Percentiles rank a stretch among this genome's conserved stretches.
Evolutionary conservation across 2,329 filamentous ascomycete species (phyloP).

Genomic region (Botrytis squamosa): DNA sequence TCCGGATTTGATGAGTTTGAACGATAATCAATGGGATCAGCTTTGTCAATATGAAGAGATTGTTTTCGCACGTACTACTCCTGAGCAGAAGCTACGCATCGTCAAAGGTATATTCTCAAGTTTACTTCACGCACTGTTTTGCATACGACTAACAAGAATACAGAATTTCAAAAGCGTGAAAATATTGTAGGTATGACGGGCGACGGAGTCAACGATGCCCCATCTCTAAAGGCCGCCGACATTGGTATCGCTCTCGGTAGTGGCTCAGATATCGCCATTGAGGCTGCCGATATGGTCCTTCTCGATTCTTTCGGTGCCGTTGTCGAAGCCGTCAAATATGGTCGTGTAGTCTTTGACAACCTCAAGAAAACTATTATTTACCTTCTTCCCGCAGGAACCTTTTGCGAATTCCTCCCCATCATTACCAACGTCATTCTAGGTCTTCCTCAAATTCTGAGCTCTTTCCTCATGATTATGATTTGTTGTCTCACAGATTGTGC

Average conservation of each 20-base stretch:
- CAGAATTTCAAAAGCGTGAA: slow-evolving; percentile 48
- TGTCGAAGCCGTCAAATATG: slow-evolving; percentile 69
- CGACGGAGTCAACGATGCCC: slow-evolving; percentile 50
- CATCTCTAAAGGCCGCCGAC: slow-evolving; percentile 60
- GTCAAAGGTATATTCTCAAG: slow-evolving; percentile 55
- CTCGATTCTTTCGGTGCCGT: slow-evolving; percentile 70
- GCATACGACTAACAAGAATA: not conserved
- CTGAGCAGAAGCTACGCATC: slow-evolving; percentile 75
- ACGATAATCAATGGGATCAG: slow-evolving; percentile 65
- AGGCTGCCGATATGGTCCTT: slow-evolving; percentile 61
- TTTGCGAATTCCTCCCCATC: slow-evolving; percentile 59
- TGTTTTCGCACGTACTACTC: slow-evolving; percentile 72
- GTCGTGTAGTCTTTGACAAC: slow-evolving; percentile 76
- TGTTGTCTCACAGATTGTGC: slow-evolving; percentile 71
- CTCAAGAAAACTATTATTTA: slow-evolving; percentile 67
- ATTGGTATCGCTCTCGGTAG: slow-evolving; percentile 61
- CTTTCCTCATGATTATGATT: slow-evolving; percentile 52
- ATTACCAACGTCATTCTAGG: slow-evolving; percentile 59
- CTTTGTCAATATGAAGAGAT: slow-evolving; percentile 66
- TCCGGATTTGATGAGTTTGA: slow-evolving; percentile 61
- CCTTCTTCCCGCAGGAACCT: slow-evolving; percentile 57
- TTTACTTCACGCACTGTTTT: not conserved
- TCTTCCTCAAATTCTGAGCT: slow-evolving; percentile 57
- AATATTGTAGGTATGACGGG: slow-evolving; percentile 55
- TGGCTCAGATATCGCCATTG: slow-evolving; percentile 60